Evolutionary conservation across 208 protist species (phyloP).

Genomic region (Leptomonas seymouri): DNA sequence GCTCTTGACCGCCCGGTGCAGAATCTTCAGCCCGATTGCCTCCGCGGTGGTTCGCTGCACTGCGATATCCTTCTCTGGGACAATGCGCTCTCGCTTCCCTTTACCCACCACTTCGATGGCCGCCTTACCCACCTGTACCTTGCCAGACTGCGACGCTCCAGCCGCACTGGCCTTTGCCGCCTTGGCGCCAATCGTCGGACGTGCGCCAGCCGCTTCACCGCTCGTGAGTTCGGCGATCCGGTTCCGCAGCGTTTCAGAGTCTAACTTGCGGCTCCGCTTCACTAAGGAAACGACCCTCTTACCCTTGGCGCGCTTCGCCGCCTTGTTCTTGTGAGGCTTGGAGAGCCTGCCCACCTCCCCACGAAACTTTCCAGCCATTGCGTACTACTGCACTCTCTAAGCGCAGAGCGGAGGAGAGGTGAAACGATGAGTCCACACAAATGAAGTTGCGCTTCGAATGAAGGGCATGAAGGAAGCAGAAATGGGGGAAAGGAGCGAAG

Average conservation of each 20-base stretch:
- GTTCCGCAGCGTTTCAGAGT: constrained; percentile 48
- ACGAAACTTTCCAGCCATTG: constrained; percentile 83
- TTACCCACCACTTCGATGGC: constrained; percentile 68
- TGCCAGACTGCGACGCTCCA: neutral
- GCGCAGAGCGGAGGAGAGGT: neutral
- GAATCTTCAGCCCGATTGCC: constrained; percentile 68
- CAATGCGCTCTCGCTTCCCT: constrained; percentile 39
- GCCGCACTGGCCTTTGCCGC: constrained; percentile 1
- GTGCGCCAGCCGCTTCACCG: neutral
- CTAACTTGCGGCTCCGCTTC: constrained; percentile 76
- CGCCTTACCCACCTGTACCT: constrained; percentile 61
- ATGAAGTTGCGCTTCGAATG: neutral
- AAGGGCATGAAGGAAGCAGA: no score
- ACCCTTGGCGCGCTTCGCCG: constrained; percentile 46
- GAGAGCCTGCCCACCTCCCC: constrained; percentile 73
- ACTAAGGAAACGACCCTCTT: constrained; percentile 67
- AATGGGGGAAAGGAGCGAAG: no score
- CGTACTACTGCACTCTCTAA: neutral
- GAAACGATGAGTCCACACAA: neutral
- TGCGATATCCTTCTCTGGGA: constrained; percentile 34
- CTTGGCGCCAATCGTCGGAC: neutral
- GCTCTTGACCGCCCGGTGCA: constrained; percentile 76
- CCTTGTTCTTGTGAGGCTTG: constrained; percentile 62
- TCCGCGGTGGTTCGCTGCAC: constrained; percentile 55
- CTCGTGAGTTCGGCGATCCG: constrained; percentile 73